Evolutionary conservation across 1,284 basidiomycete genomes (phyloP).

Genomic region (Heterobasidion parviporum): DNA sequence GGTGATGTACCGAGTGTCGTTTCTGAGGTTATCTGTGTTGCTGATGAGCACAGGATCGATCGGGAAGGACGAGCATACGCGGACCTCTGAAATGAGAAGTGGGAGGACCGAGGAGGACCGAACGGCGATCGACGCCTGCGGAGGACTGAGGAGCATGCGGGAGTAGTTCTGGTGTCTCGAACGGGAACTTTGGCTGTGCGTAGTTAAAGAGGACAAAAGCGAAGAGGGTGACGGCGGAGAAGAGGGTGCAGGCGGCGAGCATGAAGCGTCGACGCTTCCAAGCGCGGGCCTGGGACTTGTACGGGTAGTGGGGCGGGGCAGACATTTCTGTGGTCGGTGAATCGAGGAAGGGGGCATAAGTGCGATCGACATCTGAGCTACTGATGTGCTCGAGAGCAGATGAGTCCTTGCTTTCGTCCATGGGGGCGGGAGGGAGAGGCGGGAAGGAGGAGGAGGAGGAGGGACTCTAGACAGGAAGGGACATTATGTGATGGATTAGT

Average conservation of each 20-base stretch:
- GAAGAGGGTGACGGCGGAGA: conserved; percentile 22
- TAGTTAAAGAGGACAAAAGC: conserved; percentile 23
- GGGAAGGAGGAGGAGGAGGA: too few species aligned
- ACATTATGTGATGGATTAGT: too few species aligned
- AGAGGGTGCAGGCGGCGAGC: conserved; percentile 17
- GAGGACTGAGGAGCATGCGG: conserved; percentile 12
- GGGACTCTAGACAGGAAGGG: too few species aligned
- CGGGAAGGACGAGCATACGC: conserved; percentile 1
- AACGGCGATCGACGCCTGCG: conserved; percentile 22
- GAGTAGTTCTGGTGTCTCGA: conserved; percentile 3
- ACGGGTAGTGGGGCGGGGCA: conserved; percentile 6
- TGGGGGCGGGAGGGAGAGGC: neutral
- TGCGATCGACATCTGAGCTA: conserved; percentile 16
- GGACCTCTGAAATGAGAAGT: conserved; percentile 47
- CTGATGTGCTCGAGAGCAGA: neutral
- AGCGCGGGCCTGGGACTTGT: conserved; percentile 6
- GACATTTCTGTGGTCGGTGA: conserved; percentile 11
- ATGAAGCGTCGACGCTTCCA: conserved; percentile 16
- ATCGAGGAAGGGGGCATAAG: conserved; percentile 18
- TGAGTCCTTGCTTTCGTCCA: neutral
- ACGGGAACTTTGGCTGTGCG: conserved; percentile 15
- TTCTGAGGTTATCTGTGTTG: conserved; percentile 46
- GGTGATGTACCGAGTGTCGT: conserved; percentile 55
- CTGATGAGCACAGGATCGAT: neutral
- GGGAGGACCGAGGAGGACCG: conserved; percentile 37